Evolutionary conservation across 768 basidiomycete genomes (phyloP).

Genomic region (Collybiopsis luxurians): DNA sequence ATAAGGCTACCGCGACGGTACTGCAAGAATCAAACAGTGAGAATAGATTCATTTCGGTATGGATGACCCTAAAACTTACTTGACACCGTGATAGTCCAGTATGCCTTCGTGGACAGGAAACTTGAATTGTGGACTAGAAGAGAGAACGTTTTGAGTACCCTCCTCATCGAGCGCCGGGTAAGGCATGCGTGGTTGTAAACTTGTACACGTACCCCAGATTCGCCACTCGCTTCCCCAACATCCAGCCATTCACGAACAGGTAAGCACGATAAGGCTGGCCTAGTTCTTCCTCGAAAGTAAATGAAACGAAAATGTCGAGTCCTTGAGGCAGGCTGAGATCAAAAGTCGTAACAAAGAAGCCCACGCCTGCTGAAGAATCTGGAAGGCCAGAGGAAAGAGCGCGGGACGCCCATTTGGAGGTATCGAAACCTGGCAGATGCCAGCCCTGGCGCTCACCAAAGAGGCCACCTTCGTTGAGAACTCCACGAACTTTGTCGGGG

Average conservation of each 20-base stretch:
- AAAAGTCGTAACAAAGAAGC: slow-evolving; percentile 45
- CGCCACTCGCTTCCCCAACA: slow-evolving; percentile 78
- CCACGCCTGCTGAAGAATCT: slow-evolving; percentile 35
- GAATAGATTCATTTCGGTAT: not conserved
- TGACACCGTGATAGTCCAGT: slow-evolving; percentile 64
- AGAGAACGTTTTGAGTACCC: not conserved
- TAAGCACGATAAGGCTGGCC: slow-evolving; percentile 31
- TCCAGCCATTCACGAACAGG: slow-evolving; percentile 55
- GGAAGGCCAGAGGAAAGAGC: slow-evolving; percentile 40
- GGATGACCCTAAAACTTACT: slow-evolving; percentile 40
- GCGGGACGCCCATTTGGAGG: slow-evolving; percentile 40
- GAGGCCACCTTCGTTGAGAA: slow-evolving; percentile 60
- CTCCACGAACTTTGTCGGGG: slow-evolving; percentile 46
- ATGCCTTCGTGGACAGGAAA: slow-evolving; percentile 87
- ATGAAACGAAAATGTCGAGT: slow-evolving; percentile 26
- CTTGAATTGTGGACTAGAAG: slow-evolving; percentile 72
- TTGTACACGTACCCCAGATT: slow-evolving; percentile 65
- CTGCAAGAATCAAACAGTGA: slow-evolving; percentile 21
- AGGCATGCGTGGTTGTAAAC: no score
- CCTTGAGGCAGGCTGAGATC: slow-evolving; percentile 40
- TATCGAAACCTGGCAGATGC: slow-evolving; percentile 58
- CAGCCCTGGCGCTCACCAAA: slow-evolving; percentile 57
- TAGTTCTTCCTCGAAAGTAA: not conserved
- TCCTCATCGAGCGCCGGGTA: not conserved
- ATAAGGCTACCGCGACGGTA: slow-evolving; percentile 52